These are phyloP conservation scores for Haplosporangium gracile DNA, from an alignment of 192 early-diverging fungal species.

Conservation along the genomic window DNA sequence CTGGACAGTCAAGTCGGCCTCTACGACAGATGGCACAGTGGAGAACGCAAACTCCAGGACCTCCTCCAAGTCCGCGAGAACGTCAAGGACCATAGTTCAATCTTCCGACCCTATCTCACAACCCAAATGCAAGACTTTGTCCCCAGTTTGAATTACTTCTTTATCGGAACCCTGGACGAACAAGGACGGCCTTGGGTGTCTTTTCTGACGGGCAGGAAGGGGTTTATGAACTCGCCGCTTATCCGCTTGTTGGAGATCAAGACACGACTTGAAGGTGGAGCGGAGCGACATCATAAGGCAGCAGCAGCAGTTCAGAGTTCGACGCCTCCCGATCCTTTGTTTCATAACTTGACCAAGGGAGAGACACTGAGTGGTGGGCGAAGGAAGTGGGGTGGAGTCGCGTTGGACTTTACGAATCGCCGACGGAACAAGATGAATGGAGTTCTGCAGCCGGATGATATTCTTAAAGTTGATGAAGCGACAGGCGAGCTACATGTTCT, in stretches of 20 bases:
- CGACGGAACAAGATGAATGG: slow-evolving; percentile 54
- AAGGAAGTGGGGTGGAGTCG: slow-evolving; percentile 34
- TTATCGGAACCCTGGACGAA: slow-evolving; percentile 35
- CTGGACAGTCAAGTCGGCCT: slow-evolving; percentile 1
- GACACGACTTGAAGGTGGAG: not conserved
- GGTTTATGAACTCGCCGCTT: slow-evolving; percentile 26
- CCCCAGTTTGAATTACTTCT: slow-evolving; percentile 34
- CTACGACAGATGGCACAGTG: slow-evolving; percentile 42
- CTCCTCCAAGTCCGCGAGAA: slow-evolving; percentile 31
- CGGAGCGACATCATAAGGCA: too few relatives aligned
- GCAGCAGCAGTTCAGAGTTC: too few relatives aligned
- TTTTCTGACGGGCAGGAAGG: slow-evolving; percentile 26
- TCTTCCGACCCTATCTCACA: slow-evolving; percentile 32
- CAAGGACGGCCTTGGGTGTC: slow-evolving; percentile 48
- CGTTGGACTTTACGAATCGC: slow-evolving; percentile 46
- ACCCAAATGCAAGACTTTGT: slow-evolving; percentile 45
- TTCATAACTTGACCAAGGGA: slow-evolving; percentile 23
- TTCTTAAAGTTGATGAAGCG: slow-evolving; percentile 11
- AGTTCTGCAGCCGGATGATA: slow-evolving; percentile 10
- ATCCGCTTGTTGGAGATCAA: slow-evolving; percentile 24
- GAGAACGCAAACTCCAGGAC: slow-evolving; percentile 40
- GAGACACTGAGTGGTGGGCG: slow-evolving; percentile 21
- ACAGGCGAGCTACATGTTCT: slow-evolving; percentile 35
- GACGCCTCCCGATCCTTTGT: slow-evolving; percentile 21
- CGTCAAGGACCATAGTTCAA: slow-evolving; percentile 18